Base-by-base conservation (phyloP, 2,329 filamentous ascomycete genomes). In the Orbilia brochopaga region DNA sequence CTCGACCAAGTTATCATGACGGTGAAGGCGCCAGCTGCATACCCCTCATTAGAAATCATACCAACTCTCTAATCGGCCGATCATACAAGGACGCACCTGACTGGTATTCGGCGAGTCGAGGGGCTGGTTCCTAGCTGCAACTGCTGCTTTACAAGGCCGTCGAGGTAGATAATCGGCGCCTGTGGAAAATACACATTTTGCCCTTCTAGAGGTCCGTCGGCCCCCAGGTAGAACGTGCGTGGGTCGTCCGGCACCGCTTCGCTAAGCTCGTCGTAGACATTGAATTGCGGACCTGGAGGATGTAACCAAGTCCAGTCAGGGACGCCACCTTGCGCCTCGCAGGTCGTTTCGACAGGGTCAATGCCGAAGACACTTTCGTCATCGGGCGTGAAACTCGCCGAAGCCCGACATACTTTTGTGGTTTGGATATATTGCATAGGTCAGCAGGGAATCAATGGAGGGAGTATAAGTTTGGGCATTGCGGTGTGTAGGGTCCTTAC, bases 221-320 rank as follows among this genome's bases (percentile, higher is more conserved):
- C 46, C 15, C 24, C 52, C 17, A 67, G 32, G n/a, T 67, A 67
- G 24, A 67, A 60, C 2, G 35, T 54, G n/a, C 24, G 44, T 1
- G 63, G 55, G n/a, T 67, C 30, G n/a, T 42, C 27, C 13, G 50
- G 48, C 2, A 51, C 24, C 3, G 42, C 55, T 10, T 35, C 40
- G 10, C 54, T 27, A 23, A 51, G 35, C 4, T 46, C 27, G 23
- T 67, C 63, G 27, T 67, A 67, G 7, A 55, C 44, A 23, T 67
- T 55, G n/a, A n/a, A 6, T 37, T 23, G n/a, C 23, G 54, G 4
- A 42, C 35, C n/a, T 4, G 21, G 11, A 1, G 42, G 56, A 35
- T 32, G 42, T 8, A 21, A 23, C 44, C 44, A 51, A n/a, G n/a
- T 24, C 56, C 56, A 67, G 10, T 60, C 37, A n/a, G 63, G 42